Conservation (phyloP, 345 rosid genomes). For the Acer yangbiense region DNA sequence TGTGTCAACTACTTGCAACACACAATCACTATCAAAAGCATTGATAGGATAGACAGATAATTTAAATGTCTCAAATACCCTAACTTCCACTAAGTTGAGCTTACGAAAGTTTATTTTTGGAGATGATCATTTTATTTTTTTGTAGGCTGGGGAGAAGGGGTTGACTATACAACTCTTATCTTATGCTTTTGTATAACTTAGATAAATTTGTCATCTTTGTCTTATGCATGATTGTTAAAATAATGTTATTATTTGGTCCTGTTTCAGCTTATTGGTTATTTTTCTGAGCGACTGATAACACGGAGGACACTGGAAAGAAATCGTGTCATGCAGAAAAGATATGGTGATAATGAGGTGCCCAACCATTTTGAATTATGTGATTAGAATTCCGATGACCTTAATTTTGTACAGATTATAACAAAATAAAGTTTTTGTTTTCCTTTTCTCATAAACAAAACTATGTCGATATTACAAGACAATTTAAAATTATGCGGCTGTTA, state of each 20-base stretch:
- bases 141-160: too few relatives aligned
- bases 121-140: too few relatives aligned
- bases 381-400: conserved; percentile 7
- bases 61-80: too few relatives aligned
- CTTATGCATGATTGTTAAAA: conserved; percentile 7
- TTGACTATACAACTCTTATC: neutral
- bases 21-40: neutral
- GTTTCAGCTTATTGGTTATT: conserved; percentile 77
- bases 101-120: too few relatives aligned
- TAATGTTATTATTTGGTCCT: conserved; percentile 24
- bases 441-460: neutral
- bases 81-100: too few relatives aligned
- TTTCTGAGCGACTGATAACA: conserved; percentile 73
- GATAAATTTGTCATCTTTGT: conserved; percentile 10
- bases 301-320: conserved; percentile 68
- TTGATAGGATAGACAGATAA: too few relatives aligned
- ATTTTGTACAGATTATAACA: neutral
- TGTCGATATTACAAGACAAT: neutral
- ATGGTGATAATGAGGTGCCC: conserved; percentile 60
- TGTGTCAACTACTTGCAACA: neutral
- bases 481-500: neutral
- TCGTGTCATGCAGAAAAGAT: conserved; percentile 73
- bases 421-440: neutral
- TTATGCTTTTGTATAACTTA: neutral
- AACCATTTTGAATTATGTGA: conserved; percentile 2